These are phyloP conservation scores for Trichoderma polysporum DNA, from an alignment of 2,329 filamentous ascomycete genomes.

Conservation along the genomic window DNA sequence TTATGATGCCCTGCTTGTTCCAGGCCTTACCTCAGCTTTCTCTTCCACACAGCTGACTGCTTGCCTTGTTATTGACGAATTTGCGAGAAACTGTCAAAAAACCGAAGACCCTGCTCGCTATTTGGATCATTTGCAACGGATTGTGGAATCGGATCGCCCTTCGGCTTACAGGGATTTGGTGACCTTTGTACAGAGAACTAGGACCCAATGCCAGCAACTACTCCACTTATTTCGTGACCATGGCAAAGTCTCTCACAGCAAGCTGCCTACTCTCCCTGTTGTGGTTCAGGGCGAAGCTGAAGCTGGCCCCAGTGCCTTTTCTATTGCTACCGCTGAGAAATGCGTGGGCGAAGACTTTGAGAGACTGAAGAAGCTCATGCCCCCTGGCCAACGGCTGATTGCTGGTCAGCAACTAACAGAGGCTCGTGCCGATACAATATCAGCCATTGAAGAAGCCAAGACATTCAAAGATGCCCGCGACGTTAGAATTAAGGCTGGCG, in stretches of 20 bases:
- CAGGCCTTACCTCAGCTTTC: conserved; percentile 68
- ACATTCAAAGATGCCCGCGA: conserved; percentile 78
- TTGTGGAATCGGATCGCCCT: conserved; percentile 81
- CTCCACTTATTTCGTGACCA: conserved; percentile 90
- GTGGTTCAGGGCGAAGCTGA: conserved; percentile 92
- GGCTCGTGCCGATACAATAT: conserved; percentile 66
- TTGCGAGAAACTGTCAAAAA: conserved; percentile 60
- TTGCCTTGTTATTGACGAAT: conserved; percentile 85
- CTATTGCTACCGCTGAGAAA: conserved; percentile 81
- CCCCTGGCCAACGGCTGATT: conserved; percentile 83
- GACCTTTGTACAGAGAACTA: conserved; percentile 82
- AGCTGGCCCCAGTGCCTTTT: conserved; percentile 90
- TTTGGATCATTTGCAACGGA: conserved; percentile 63
- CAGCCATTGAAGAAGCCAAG: conserved; percentile 77
- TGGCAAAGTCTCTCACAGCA: conserved; percentile 73
- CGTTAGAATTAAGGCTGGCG: conserved; percentile 79
- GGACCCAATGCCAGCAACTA: conserved; percentile 87
- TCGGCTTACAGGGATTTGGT: conserved; percentile 85
- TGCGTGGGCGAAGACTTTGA: conserved; percentile 85
- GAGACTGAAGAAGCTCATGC: conserved; percentile 81
- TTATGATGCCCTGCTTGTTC: conserved; percentile 65
- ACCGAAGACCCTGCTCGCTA: conserved; percentile 52
- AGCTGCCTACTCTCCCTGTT: conserved; percentile 78
- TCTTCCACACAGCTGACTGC: conserved; percentile 85
- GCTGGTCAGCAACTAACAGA: conserved; percentile 77